Base-by-base conservation (phyloP, 176 grass and related monocot species). In the Musa beccarii region DNA sequence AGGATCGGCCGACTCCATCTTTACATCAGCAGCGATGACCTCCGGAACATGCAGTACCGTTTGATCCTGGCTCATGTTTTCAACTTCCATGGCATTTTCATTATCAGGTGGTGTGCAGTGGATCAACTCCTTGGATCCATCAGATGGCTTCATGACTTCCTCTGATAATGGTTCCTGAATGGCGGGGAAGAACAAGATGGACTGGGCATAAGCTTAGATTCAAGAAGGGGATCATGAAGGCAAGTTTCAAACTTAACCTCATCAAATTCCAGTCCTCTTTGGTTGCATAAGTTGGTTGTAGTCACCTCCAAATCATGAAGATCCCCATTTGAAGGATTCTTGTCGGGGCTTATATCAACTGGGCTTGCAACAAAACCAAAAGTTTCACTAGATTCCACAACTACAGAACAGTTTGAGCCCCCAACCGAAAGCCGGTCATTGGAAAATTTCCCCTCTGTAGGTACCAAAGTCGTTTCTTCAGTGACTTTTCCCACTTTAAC, bases 81-180 rank as follows among this genome's bases (percentile, higher is more conserved):
- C 49, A 10, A 16, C 49, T 70, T 21, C 68, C 68, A 51, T 70
- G 17, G 17, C 15, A 70, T 21, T 63, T 80, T 72, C 67, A 24
- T 57, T 34, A 6, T 75, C 53, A 25, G 55, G 68, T 9, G 34
- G 34, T 43, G 34, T 43, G 34, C 4, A 43, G 34, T 43, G 34
- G 34, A 43, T 5, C 34, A 43, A 43, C 34, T 43, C 34, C 34
- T 43, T 4, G 34, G 34, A 6, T 43, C 34, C 34, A 43, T 43
- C 34, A 43, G 34, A 43, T 6, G 34, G 34, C 34, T 43, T 43
- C 34, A 43, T 43, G 34, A 43, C 90, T 29, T 86, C 83, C 53
- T 50, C 19, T 75, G 77, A 83, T 78, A 97, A 82, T 81, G 67
- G 63, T 86, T 63, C 59, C 11, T n/a, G 66, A 84, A 72, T 16